Percentiles rank a stretch among this genome's conserved stretches.
Evolutionary conservation across 208 protist species (phyloP).

Genomic region (Trypanosoma conorhini): DNA sequence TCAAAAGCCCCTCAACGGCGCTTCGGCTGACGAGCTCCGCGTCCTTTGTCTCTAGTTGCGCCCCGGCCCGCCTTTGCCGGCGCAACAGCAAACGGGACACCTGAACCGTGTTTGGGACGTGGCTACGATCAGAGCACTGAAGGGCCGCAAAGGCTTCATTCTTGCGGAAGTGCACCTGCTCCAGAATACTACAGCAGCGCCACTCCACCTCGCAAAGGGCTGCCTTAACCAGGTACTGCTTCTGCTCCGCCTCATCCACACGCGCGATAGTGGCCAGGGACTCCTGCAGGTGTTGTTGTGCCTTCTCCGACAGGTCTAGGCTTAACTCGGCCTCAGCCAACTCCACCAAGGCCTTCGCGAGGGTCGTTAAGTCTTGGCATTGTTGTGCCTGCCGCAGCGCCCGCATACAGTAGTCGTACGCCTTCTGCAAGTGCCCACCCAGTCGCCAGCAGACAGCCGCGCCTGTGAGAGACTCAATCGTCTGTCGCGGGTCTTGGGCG

Average conservation of each 20-base stretch:
- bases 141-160: slow-evolving; percentile 36
- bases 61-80: slow-evolving; percentile 22
- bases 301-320: slow-evolving; percentile 18
- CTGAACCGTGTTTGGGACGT: slow-evolving; percentile 51
- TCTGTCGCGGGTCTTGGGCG: slow-evolving; percentile 40
- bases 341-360: slow-evolving; percentile 51
- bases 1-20: slow-evolving; percentile 33
- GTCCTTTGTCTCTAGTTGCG: background rate
- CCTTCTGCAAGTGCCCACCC: slow-evolving; percentile 37
- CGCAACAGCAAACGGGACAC: slow-evolving; percentile 37
- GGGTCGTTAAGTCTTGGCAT: slow-evolving; percentile 34
- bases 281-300: slow-evolving; percentile 33
- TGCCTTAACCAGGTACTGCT: slow-evolving; percentile 57
- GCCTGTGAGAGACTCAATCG: slow-evolving; percentile 51
- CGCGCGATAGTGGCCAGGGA: slow-evolving; percentile 37
- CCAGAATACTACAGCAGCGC: slow-evolving; percentile 44
- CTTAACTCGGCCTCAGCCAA: slow-evolving; percentile 46
- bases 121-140: slow-evolving; percentile 39
- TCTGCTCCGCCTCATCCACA: slow-evolving; percentile 44
- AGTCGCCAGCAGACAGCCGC: slow-evolving; percentile 38
- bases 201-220: slow-evolving; percentile 66
- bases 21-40: slow-evolving; percentile 27
- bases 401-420: slow-evolving; percentile 26
- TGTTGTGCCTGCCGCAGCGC: slow-evolving; percentile 25
- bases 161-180: slow-evolving; percentile 33